Evolutionary conservation across 768 basidiomycete species (phyloP).

Genomic region (Gyrodon lividus): DNA sequence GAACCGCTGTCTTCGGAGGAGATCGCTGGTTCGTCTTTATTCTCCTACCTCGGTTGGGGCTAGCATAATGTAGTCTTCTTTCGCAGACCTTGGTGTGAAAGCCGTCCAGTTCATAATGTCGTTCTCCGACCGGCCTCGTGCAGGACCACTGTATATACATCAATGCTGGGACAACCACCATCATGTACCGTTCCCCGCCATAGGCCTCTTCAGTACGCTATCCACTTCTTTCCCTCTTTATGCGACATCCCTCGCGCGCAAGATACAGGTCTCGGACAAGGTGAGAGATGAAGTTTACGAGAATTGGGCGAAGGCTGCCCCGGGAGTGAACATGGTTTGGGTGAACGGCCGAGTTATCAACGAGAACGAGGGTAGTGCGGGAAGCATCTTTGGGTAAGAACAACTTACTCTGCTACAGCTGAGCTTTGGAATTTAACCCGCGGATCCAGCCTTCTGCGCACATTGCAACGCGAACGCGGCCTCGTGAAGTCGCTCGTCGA

Average conservation of each 20-base stretch:
- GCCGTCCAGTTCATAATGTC: constrained; percentile 72
- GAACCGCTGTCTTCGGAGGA: constrained; percentile 54
- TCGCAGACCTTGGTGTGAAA: constrained; percentile 63
- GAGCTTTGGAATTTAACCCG: neutral
- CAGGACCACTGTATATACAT: constrained; percentile 24
- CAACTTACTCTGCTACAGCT: neutral
- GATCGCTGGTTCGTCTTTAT: constrained; percentile 43
- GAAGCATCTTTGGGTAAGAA: constrained; percentile 49
- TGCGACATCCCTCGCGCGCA: constrained; percentile 68
- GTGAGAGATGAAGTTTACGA: constrained; percentile 54
- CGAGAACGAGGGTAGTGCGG: constrained; percentile 63
- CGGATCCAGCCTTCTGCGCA: constrained; percentile 54
- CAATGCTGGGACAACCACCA: constrained; percentile 20
- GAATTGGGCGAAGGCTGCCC: constrained; percentile 53
- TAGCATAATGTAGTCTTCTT: neutral
- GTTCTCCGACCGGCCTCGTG: constrained; percentile 49
- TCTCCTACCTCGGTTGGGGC: neutral
- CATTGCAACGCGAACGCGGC: constrained; percentile 69
- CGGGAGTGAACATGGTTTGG: constrained; percentile 65
- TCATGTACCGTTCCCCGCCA: constrained; percentile 12
- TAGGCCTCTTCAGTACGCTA: constrained; percentile 52
- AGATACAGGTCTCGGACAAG: constrained; percentile 51
- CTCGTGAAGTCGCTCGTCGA: constrained; percentile 57
- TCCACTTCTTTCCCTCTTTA: constrained; percentile 91
- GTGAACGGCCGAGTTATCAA: constrained; percentile 71